phyloP scores from a whole-genome alignment of 345 rosid species.

The Arabis hirsuta region DNA sequence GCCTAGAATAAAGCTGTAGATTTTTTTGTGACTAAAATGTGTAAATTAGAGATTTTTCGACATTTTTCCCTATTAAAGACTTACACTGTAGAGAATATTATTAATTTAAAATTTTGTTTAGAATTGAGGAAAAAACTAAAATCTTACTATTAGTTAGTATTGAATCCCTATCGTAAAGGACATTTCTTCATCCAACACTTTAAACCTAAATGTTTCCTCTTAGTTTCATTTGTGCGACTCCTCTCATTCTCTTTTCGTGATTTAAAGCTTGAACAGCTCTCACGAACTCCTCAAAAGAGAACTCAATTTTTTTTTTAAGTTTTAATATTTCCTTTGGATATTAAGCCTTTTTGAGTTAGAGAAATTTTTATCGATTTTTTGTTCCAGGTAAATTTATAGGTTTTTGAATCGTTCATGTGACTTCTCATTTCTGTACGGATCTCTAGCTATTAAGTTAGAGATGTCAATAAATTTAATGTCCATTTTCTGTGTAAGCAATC shows the following conservation, averaged over 20 bases:
- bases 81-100: too few relatives aligned
- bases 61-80: too few relatives aligned
- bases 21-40: too few relatives aligned
- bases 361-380: background rate
- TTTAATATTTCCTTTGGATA: constrained; percentile 7
- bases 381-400: background rate
- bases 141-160: constrained; percentile 13
- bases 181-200: constrained; percentile 16
- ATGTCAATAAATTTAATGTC: background rate
- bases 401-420: background rate
- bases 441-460: background rate
- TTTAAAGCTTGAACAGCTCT: background rate
- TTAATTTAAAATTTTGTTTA: background rate
- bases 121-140: background rate
- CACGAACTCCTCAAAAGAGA: background rate
- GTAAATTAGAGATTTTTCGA: too few relatives aligned
- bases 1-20: too few relatives aligned
- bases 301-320: background rate
- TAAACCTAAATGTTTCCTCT: constrained; percentile 14
- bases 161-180: constrained; percentile 23
- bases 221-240: constrained; percentile 18
- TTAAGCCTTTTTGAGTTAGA: background rate
- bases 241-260: constrained; percentile 22
- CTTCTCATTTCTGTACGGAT: background rate
- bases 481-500: background rate